Conservation (phyloP, 495 filamentous ascomycete species). For the Cenococcum geophilum region DNA sequence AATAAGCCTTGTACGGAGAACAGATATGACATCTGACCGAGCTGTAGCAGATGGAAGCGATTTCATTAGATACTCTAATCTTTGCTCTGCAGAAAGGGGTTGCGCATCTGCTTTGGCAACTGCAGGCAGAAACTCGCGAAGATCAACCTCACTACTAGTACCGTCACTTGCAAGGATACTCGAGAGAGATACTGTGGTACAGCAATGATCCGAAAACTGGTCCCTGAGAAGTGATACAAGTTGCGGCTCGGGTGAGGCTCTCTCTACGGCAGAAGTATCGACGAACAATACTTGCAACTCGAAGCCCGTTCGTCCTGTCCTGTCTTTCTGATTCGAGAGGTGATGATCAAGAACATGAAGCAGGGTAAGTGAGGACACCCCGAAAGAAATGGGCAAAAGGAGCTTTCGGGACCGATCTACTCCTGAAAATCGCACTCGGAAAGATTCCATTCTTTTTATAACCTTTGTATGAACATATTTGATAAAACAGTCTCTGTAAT, state of each 20-base stretch:
- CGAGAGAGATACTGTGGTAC: constrained; percentile 51
- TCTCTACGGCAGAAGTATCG: constrained; percentile 43
- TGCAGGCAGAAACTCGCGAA: too few species aligned
- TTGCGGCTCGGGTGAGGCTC: background rate
- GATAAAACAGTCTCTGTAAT: constrained; percentile 63
- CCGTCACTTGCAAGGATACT: constrained; percentile 28
- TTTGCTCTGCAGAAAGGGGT: constrained; percentile 24
- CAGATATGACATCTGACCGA: constrained; percentile 60
- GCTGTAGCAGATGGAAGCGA: constrained; percentile 66
- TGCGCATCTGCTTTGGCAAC: background rate
- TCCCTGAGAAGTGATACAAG: constrained; percentile 34
- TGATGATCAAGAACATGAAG: constrained; percentile 69
- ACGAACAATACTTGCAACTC: constrained; percentile 62
- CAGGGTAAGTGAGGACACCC: constrained; percentile 71
- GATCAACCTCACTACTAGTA: background rate
- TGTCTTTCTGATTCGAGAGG: constrained; percentile 52
- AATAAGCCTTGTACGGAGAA: constrained; percentile 65
- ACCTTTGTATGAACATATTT: constrained; percentile 70
- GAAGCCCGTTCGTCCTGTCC: constrained; percentile 55
- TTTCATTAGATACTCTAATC: background rate
- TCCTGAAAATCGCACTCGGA: constrained; percentile 41
- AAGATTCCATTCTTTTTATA: constrained; percentile 69
- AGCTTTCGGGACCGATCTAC: constrained; percentile 48
- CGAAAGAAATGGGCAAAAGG: constrained; percentile 75
- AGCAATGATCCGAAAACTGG: constrained; percentile 55